These are phyloP conservation scores for Pleurotus salmoneostramineus DNA, from an alignment of 768 basidiomycete genomes.

Conservation along the genomic window DNA sequence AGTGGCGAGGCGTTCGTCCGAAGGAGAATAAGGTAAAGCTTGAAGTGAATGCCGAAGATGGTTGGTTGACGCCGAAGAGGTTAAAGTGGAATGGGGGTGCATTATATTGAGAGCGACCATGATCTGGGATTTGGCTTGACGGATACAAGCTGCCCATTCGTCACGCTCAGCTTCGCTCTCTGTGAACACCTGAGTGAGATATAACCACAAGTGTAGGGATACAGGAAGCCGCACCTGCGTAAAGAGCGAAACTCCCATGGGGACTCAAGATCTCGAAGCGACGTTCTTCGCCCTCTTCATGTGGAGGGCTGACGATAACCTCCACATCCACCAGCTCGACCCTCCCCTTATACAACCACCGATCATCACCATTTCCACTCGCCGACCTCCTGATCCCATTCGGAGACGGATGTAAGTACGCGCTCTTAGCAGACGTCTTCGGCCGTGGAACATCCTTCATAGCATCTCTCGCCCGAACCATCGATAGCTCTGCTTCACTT, in stretches of 20 bases:
- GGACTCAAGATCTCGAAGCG: constrained; percentile 76
- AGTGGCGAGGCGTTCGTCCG: constrained; percentile 39
- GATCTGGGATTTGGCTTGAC: constrained; percentile 66
- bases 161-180: constrained; percentile 54
- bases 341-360: constrained; percentile 71
- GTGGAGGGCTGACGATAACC: constrained; percentile 51
- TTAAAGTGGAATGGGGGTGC: constrained; percentile 78
- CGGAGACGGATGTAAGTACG: constrained; percentile 21
- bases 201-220: neutral
- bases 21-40: constrained; percentile 65
- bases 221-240: constrained; percentile 46
- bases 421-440: constrained; percentile 5
- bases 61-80: constrained; percentile 70
- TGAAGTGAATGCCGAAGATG: constrained; percentile 73
- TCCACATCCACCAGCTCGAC: constrained; percentile 72
- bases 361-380: constrained; percentile 44
- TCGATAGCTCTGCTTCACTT: constrained; percentile 55
- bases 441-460: neutral
- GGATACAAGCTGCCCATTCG: constrained; percentile 64
- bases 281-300: constrained; percentile 47
- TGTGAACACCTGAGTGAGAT: constrained; percentile 17
- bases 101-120: constrained; percentile 67
- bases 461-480: constrained; percentile 10
- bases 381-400: constrained; percentile 24
- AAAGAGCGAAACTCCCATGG: constrained; percentile 70